phyloP scores from a whole-genome alignment of 1,139 yeast species.

The Scheffersomyces titani region DNA sequence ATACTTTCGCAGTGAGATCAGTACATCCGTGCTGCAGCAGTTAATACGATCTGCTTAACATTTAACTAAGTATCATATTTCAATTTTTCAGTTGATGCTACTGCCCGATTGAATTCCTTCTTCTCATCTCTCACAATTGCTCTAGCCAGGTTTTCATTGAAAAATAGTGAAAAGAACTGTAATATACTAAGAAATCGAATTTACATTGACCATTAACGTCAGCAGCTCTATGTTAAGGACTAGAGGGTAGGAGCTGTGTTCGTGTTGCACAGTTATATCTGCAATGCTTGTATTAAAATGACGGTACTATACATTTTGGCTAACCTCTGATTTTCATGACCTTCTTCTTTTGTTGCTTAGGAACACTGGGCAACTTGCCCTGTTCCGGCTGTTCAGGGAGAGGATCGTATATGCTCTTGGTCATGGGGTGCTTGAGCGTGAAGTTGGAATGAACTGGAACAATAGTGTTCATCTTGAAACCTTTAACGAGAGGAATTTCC shows the following conservation, averaged over 20 bases:
- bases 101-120: no score
- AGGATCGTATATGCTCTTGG: conserved; percentile 67
- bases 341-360: conserved; percentile 54
- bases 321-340: conserved; percentile 50
- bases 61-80: no score
- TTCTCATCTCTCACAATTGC: no score
- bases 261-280: background rate
- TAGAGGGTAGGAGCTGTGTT: background rate
- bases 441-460: conserved; percentile 84
- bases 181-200: no score
- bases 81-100: background rate
- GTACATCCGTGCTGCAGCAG: background rate
- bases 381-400: conserved; percentile 45
- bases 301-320: background rate
- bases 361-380: conserved; percentile 31
- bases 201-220: no score
- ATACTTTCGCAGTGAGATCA: background rate
- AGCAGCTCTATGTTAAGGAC: no score
- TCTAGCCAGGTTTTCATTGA: no score
- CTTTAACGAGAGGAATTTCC: conserved; percentile 75
- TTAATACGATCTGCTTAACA: no score
- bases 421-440: conserved; percentile 82
- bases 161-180: no score
- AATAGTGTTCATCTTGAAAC: conserved; percentile 80
- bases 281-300: background rate